phyloP scores from a whole-genome alignment of 306 rosid genomes.

The Quercus rubra region DNA sequence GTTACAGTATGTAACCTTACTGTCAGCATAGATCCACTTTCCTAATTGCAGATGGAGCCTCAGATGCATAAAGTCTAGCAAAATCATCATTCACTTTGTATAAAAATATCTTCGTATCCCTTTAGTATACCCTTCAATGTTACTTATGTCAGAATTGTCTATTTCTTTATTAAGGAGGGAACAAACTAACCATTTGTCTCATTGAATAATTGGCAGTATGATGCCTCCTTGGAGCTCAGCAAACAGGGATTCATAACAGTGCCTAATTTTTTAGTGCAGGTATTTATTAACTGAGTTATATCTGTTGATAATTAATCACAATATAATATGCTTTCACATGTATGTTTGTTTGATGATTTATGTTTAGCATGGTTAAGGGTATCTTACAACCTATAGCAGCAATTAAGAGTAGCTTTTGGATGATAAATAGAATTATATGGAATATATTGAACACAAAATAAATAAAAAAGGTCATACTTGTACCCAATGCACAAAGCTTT shows the following conservation, averaged over 20 bases:
- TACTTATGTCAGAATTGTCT: constrained; percentile 1
- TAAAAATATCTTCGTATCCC: background rate
- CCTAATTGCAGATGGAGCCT: background rate
- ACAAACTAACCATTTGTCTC: constrained; percentile 9
- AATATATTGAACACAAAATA: background rate
- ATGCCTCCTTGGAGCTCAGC: constrained; percentile 78
- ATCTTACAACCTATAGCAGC: background rate
- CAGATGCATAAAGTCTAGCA: background rate
- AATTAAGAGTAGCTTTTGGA: background rate
- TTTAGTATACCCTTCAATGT: background rate
- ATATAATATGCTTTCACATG: background rate
- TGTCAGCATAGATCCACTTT: background rate
- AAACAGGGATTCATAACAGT: constrained; percentile 68
- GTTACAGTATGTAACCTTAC: background rate
- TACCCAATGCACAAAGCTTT: too few species aligned
- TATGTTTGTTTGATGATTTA: background rate
- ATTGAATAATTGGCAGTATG: constrained; percentile 54
- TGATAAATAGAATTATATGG: background rate
- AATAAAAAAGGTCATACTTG: too few species aligned
- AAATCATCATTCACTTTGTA: background rate
- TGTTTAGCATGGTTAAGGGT: background rate
- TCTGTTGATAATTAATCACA: background rate
- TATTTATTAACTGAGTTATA: constrained; percentile 18
- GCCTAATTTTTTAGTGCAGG: constrained; percentile 80
- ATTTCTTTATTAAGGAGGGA: constrained; percentile 1